Evolutionary conservation across 2,329 filamentous ascomycete species (phyloP).

Genomic region (Bimuria novae-zelandiae): DNA sequence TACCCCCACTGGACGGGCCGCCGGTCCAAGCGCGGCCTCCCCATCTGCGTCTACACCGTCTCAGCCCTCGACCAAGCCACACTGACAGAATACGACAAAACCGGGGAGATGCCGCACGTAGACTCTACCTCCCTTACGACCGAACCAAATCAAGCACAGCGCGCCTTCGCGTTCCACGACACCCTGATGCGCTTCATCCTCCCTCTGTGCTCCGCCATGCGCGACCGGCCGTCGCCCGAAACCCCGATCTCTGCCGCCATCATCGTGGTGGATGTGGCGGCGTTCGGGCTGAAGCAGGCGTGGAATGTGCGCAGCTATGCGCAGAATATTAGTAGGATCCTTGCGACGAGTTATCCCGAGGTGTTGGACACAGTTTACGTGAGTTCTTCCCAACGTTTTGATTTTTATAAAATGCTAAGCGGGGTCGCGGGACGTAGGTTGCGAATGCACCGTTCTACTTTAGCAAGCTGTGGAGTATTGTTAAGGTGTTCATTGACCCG

Average conservation of each 20-base stretch:
- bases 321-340: constrained; percentile 86
- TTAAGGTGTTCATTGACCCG: background rate
- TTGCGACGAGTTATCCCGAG: constrained; percentile 93
- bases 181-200: constrained; percentile 86
- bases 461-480: background rate
- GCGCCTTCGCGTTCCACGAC: constrained; percentile 91
- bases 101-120: constrained; percentile 57
- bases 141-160: constrained; percentile 69
- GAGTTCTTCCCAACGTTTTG: background rate
- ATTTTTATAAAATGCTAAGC: background rate
- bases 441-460: background rate
- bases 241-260: constrained; percentile 89
- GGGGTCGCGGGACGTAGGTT: background rate
- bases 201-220: constrained; percentile 79
- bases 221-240: constrained; percentile 68
- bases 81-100: constrained; percentile 76
- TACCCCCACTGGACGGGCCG: constrained; percentile 96
- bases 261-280: constrained; percentile 91
- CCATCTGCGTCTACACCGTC: constrained; percentile 89
- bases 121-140: constrained; percentile 31
- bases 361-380: constrained; percentile 86
- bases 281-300: constrained; percentile 88
- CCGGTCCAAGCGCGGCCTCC: constrained; percentile 86
- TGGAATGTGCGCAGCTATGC: constrained; percentile 94
- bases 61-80: constrained; percentile 80